Conservation (phyloP, 495 filamentous ascomycete species). For the Copromyces sp. region DNA sequence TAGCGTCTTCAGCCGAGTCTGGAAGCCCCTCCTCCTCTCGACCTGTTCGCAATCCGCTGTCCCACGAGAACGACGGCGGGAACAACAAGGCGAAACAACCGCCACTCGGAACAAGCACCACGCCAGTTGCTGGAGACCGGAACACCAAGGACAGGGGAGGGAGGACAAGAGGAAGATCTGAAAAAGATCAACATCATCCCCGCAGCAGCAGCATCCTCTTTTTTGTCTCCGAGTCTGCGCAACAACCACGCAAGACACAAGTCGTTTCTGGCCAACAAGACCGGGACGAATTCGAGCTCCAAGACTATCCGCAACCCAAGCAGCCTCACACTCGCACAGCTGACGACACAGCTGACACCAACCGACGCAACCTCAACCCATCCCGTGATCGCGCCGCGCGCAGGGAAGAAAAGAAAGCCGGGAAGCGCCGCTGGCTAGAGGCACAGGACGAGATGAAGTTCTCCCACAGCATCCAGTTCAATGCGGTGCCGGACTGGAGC, state of each 20-base stretch:
- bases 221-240: not conserved
- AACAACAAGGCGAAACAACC: conserved; percentile 15
- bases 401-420: conserved; percentile 28
- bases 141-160: not conserved
- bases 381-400: conserved; percentile 1
- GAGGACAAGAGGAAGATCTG: not conserved
- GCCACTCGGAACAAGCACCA: not conserved
- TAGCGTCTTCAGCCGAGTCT: conserved; percentile 19
- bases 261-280: not conserved
- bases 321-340: not conserved
- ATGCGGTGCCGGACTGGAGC: conserved; percentile 98
- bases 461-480: conserved; percentile 98
- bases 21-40: conserved; percentile 31
- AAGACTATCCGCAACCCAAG: conserved; percentile 13
- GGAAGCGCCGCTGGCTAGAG: conserved; percentile 46
- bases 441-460: conserved; percentile 93
- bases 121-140: not conserved
- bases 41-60: conserved; percentile 13
- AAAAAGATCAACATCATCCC: not conserved
- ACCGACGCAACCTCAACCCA: not conserved
- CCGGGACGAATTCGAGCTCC: conserved; percentile 28
- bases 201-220: not conserved
- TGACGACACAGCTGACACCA: not conserved
- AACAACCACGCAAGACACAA: not conserved
- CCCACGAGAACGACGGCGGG: conserved; percentile 18